Evolutionary conservation across 2,329 filamentous ascomycete species (phyloP), one percentile per base, ranked within the genome.

Genomic region (Sarocladiaceae sp.): DNA sequence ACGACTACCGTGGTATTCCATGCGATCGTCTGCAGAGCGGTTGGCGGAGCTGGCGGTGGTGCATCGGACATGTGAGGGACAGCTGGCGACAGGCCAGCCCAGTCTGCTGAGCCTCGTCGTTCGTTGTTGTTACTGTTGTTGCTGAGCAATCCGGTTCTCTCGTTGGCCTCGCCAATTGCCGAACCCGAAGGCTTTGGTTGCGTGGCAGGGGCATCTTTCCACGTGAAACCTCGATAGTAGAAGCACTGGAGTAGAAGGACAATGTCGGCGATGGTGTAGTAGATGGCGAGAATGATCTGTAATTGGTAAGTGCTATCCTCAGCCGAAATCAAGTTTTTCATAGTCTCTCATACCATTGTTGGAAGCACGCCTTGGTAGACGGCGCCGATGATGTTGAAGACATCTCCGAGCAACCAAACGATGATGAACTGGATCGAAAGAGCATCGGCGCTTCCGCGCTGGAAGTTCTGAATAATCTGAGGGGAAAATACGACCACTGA

Each of bases 371-470:
- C 88, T 67, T 97, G 93, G 11, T 97, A 69, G 15, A 97, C 83
- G 17, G 91, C 89, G n/a, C 93, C 93, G 2, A 96, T 77, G 57
- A 97, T 95, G 66, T 97, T 97, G 77, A 96, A 97, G 58, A 97
- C 85, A 83, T 99, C 94, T 50, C 94, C 94, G 1, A 86, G 78
- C 2, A 97, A 79, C 94, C 94, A 99, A 62, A 96, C 82, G 55
- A 95, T 85, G 64, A 97, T 84, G 73, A 97, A 99, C 52, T 93
- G 86, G 13, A 97, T 81, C 0, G 90, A 96, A 1, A 97, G 78
- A 2, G 91, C 93, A 66, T 97, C 90, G 53, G 91, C 90, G 36
- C 88, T 95, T 58, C 82, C 76, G 52, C 91, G 83, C 57, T 85
- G 86, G 72, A 96, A 97, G 66, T 97, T 97, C 64, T 96, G 90